Conservation (phyloP, 2,329 filamentous ascomycete genomes). For the Alternaria arbusti region DNA sequence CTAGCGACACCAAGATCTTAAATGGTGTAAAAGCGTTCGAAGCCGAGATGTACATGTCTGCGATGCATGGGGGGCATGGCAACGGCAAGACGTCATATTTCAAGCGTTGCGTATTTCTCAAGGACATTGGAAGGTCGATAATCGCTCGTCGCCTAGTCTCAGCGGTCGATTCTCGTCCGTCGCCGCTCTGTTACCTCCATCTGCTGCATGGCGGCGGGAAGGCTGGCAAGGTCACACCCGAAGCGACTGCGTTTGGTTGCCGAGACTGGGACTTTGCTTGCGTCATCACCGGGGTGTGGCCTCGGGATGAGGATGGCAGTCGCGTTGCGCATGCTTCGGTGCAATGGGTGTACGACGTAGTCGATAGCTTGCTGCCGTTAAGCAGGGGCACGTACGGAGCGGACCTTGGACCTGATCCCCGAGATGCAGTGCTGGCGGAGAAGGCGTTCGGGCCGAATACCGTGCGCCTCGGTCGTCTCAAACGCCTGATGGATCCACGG, state of each 20-base stretch:
- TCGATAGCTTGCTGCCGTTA: constrained; percentile 55
- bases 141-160: constrained; percentile 50
- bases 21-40: constrained; percentile 63
- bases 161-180: constrained; percentile 58
- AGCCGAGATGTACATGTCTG: constrained; percentile 65
- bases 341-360: constrained; percentile 65
- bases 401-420: constrained; percentile 67
- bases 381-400: constrained; percentile 63
- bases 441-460: constrained; percentile 65
- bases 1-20: constrained; percentile 45
- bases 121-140: constrained; percentile 49
- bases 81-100: constrained; percentile 67
- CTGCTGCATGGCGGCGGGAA: constrained; percentile 66
- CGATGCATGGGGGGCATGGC: constrained; percentile 65
- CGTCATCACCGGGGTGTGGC: constrained; percentile 68
- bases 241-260: constrained; percentile 66
- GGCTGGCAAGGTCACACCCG: constrained; percentile 51
- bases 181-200: constrained; percentile 66
- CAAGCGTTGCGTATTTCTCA: constrained; percentile 69
- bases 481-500: constrained; percentile 56
- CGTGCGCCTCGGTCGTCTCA: constrained; percentile 59
- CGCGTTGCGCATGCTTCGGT: constrained; percentile 48
- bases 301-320: constrained; percentile 59
- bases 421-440: constrained; percentile 60
- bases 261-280: constrained; percentile 70